These are phyloP conservation scores for Micromonas pusilla DNA, from an alignment of 139 green algal genomes.

Conservation along the genomic window DNA sequence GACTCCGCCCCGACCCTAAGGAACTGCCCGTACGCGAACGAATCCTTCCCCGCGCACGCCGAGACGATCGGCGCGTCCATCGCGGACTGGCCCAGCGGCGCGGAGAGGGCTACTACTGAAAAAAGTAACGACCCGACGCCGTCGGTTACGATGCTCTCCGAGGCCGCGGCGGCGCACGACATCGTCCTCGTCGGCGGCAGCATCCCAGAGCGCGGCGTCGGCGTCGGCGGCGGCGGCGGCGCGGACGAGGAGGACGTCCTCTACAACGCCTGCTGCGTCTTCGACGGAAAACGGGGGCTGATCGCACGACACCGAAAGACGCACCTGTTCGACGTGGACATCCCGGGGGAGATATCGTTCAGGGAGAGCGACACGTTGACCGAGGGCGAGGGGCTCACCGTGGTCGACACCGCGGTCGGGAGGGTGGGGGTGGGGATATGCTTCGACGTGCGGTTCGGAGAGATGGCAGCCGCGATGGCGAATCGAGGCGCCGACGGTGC, in stretches of 20 bases:
- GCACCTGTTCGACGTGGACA: conserved; percentile 99
- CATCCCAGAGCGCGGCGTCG: neutral
- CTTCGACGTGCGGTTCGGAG: conserved; percentile 96
- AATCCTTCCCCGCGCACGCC: conserved; percentile 83
- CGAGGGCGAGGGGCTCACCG: conserved; percentile 56
- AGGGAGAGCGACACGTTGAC: conserved; percentile 87
- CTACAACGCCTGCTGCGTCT: conserved; percentile 98
- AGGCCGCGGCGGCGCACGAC: neutral
- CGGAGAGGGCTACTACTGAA: conserved; percentile 37
- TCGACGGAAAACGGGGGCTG: conserved; percentile 58
- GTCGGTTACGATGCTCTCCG: conserved; percentile 8
- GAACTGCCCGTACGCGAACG: conserved; percentile 97
- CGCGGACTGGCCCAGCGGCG: neutral
- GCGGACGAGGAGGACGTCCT: conserved; percentile 50
- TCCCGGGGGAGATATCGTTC: conserved; percentile 95
- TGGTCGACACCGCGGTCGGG: conserved; percentile 78
- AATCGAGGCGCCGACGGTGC: conserved; percentile 50
- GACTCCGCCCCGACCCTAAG: too few relatives aligned
- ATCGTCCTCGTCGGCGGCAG: neutral
- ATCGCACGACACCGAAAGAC: conserved; percentile 83
- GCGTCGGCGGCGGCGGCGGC: conserved; percentile 14
- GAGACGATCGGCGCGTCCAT: conserved; percentile 68
- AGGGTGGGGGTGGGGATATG: conserved; percentile 90
- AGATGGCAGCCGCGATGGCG: conserved; percentile 82
- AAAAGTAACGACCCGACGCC: conserved; percentile 24